Base-by-base conservation (phyloP, 2,329 filamentous ascomycete genomes). In the Epichloe gansuensis region DNA sequence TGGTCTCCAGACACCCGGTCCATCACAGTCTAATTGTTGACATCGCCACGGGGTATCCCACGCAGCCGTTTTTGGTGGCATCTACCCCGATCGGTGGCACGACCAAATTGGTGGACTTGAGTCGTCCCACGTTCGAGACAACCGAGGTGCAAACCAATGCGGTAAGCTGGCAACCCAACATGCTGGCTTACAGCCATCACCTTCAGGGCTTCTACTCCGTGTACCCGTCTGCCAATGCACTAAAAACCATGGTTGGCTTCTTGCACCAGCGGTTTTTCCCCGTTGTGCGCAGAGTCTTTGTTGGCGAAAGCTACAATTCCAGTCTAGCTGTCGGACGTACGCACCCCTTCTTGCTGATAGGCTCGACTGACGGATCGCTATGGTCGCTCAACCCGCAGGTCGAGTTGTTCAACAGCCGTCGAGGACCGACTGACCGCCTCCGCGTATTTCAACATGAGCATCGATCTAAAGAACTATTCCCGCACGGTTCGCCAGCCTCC, bases 361-460 rank as follows among this genome's bases (percentile, higher is more conserved):
- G 77, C n/a, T 70, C 72, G 43, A 68, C 73, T 2, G 77, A 80
- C 52, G 77, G 77, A 11, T 74, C 74, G 0, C 63, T 80, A 3
- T 78, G 74, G 70, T 66, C 69, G 6, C 52, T 70, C n/a, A 70
- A 70, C 42, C 63, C 68, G 6, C 66, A 68, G 40, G 60, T 64
- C 15, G 68, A 69, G 52, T 53, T 70, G 12, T 68, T 70, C 47
- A 66, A 58, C 51, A 61, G 61, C 27, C 61, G 63, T 0, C 62
- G 64, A 15, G 65, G 66, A 9, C 58, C 59, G 3, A 64, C 63
- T 4, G 63, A 69, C 40, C 66, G 66, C 31, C 60, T 70, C 38
- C 59, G 64, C 13, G 35, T 82, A 1, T 71, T 80, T 48, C 74
- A 78, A 44, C 77, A 80, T 58, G 76, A 81, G 59, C 77, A 76